Percentiles rank a stretch among this genome's conserved stretches.
Evolutionary conservation across 192 early-diverging fungal species (phyloP).

Genomic region (Coemansia sp.): DNA sequence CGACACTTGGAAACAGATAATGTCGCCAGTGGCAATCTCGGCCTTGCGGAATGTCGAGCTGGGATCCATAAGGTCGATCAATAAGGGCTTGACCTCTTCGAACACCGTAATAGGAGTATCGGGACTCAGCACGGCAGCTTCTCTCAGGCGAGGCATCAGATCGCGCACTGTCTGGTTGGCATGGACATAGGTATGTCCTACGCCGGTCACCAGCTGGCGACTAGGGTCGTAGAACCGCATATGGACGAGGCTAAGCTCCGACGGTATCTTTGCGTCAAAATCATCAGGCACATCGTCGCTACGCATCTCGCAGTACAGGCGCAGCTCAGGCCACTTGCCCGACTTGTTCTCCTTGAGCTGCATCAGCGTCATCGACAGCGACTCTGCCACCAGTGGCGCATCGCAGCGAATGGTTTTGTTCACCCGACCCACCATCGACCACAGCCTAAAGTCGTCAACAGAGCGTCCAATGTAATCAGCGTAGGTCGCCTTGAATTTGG

Average conservation of each 20-base stretch:
- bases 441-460: slow-evolving; percentile 70
- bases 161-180: slow-evolving; percentile 61
- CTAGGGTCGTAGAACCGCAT: slow-evolving; percentile 83
- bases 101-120: slow-evolving; percentile 66
- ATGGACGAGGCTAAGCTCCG: slow-evolving; percentile 67
- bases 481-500: slow-evolving; percentile 59
- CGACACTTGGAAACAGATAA: slow-evolving; percentile 78
- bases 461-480: slow-evolving; percentile 53
- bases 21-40: slow-evolving; percentile 95
- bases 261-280: slow-evolving; percentile 9
- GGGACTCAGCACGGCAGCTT: slow-evolving; percentile 59
- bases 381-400: slow-evolving; percentile 46
- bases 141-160: slow-evolving; percentile 60
- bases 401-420: slow-evolving; percentile 93
- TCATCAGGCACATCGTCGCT: slow-evolving; percentile 15
- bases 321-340: slow-evolving; percentile 46
- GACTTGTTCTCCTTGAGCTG: slow-evolving; percentile 40
- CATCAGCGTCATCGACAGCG: slow-evolving; percentile 30
- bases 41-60: slow-evolving; percentile 66
- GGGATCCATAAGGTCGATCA: slow-evolving; percentile 81
- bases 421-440: slow-evolving; percentile 85
- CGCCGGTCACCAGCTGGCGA: slow-evolving; percentile 61
- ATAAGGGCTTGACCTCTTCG: slow-evolving; percentile 93
- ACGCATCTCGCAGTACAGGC: slow-evolving; percentile 58
- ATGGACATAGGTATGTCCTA: slow-evolving; percentile 60